These are phyloP conservation scores for Conticribra weissflogii DNA, from an alignment of 108 stramenopile genomes.

Conservation along the genomic window DNA sequence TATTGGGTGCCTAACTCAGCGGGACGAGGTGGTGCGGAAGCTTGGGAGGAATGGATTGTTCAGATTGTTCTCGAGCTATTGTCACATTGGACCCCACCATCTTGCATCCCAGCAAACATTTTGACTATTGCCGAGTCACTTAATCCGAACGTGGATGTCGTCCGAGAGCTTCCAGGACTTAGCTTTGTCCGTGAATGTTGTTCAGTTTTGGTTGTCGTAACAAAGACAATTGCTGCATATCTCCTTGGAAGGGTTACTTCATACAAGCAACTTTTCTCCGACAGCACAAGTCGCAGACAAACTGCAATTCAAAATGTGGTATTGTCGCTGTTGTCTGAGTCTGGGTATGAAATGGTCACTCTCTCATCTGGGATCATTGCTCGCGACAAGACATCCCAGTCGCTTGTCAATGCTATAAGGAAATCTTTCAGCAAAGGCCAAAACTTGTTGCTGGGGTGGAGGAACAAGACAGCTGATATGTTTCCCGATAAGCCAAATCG, in stretches of 20 bases:
- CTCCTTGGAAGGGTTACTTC: neutral
- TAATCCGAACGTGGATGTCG: neutral
- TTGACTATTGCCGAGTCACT: neutral
- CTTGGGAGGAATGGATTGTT: too few species aligned
- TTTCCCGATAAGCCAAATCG: neutral
- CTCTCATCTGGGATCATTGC: too few species aligned
- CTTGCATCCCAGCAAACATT: neutral
- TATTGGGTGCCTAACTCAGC: too few species aligned
- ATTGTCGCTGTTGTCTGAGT: too few species aligned
- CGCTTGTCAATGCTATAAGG: neutral
- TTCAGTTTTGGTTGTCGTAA: too few species aligned
- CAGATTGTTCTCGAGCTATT: constrained; percentile 9
- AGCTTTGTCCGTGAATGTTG: too few species aligned
- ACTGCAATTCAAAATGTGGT: neutral
- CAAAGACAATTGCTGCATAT: constrained; percentile 6
- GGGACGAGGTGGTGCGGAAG: too few species aligned
- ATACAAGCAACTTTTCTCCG: neutral
- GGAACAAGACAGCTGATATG: neutral
- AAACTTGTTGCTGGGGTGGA: neutral
- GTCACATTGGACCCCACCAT: neutral
- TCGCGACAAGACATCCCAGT: neutral
- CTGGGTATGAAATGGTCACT: too few species aligned
- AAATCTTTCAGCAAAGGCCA: neutral
- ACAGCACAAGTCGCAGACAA: constrained; percentile 2
- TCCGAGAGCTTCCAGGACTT: neutral